Base-by-base conservation (phyloP, 495 filamentous ascomycete genomes). In the Rusavskia elegans region DNA sequence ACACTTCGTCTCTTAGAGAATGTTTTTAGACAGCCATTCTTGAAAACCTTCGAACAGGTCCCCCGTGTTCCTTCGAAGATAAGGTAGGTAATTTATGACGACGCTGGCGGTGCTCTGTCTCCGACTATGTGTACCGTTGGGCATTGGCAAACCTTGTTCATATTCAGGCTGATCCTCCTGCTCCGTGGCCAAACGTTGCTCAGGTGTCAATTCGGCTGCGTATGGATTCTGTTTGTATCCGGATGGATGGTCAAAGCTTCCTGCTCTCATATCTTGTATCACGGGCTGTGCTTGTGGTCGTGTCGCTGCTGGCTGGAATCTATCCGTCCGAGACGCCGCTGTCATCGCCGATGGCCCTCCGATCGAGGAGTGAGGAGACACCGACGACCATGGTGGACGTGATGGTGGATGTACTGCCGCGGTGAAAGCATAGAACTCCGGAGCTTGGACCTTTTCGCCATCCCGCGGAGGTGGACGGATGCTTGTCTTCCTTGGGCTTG, bases 191-290 rank as follows among this genome's bases (percentile, higher is more conserved):
- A 64, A 25, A 54, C 63, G 53, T 53, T 66, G 59, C 29, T 40
- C 62, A 23, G 64, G 53, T 14, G 65, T 62, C 29, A 65, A 62
- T 39, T 71, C 70, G 17, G 67, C 64, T 29, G 74, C 74, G 50
- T 73, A 69, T 5, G 67, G 60, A 48, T 78, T 73, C 57, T 87
- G 83, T 7, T 78, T 69, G 53, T 76, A 76, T 44, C 72, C 71
- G 4, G 72, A 65, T 25, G 60, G 78, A 61, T 64, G 72, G 53
- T 66, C 71, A 66, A 59, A 68, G 59, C 20, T 71, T 16, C 5
- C 42, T 45, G 14, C 11, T 45, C 20, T 17, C 23, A 16, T n/a
- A 23, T 29, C 44, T 11, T 46, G 7, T 46, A 23, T 8, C 14
- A 10, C 8, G 10, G 44, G 11, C 13, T 23, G 44, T 29, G 23